Base-by-base conservation (phyloP, 2,329 filamentous ascomycete genomes). In the Alternaria sp. region DNA sequence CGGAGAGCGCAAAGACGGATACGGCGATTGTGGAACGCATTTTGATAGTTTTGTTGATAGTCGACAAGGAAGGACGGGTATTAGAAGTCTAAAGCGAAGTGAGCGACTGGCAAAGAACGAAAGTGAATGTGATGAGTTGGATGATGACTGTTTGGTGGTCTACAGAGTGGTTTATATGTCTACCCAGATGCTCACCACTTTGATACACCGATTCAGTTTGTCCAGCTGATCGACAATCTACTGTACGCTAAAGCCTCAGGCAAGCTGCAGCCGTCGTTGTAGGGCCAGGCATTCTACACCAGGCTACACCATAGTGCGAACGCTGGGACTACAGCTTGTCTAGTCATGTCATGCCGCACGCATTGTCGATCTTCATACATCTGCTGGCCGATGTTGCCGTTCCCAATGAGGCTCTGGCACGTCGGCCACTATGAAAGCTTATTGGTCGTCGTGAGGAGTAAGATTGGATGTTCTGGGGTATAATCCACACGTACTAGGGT, bases 1-100 rank as follows among this genome's bases (percentile, higher is more conserved):
- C 59, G 22, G 63, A 59, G 49, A 70, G 55, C 28, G 63, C 61
- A 44, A 65, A 59, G 48, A 70, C 40, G 20, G 65, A 58, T 25
- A 66, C 30, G 7, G 65, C 45, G 34, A 66, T 10, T 55, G 63
- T 68, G 57, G 51, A 62, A 52, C 57, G 57, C 64, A 66, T 66
- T 5, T 45, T 38, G 32, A 34, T 50, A 3, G 20, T 22, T n/a
- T 38, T 34, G 46, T 36, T 34, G 46, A 50, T 30, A 25, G 25
- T 46, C 12, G 40, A 43, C 20, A 9, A 43, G 18, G n/a, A 36
- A 28, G 45, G 34, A 48, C 3, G 12, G 45, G 48, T 16, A 45
- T 40, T 30, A 28, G 25, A 27, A 34, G 20, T 44, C 18, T 54
- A 32, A 32, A 43, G 20, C 22, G 51, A 20, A 54, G 7, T 32